Evolutionary conservation across 116 monocot genomes (phyloP).

Genomic region (Cymodocea nodosa): DNA sequence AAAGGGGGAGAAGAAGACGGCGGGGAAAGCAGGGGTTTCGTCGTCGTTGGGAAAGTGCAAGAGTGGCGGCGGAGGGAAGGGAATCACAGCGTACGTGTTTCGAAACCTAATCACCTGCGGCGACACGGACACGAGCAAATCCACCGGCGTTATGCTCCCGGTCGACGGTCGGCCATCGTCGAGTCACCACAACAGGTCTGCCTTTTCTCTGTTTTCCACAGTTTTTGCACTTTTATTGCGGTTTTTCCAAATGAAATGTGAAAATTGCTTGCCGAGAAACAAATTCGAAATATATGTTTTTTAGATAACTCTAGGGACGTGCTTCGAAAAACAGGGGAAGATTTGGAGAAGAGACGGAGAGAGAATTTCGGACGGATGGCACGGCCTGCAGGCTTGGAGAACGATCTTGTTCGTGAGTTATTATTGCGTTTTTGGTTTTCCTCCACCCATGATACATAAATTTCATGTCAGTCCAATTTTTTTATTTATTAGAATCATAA

Average conservation of each 20-base stretch:
- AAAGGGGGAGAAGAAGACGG: not conserved
- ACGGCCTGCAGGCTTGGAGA: not conserved
- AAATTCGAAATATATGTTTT: no score
- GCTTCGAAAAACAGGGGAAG: constrained; percentile 1
- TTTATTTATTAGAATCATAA: no score
- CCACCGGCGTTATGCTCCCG: not conserved
- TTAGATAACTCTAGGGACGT: no score
- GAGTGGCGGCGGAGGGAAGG: not conserved
- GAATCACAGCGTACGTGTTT: constrained; percentile 1
- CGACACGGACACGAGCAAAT: not conserved
- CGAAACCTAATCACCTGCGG: constrained; percentile 12
- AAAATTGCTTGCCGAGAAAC: no score
- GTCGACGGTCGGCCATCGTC: not conserved
- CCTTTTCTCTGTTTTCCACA: no score
- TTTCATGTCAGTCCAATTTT: no score
- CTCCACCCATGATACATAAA: no score
- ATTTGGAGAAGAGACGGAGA: not conserved
- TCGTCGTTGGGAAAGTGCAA: not conserved
- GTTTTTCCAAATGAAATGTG: not conserved
- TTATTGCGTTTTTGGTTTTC: not conserved
- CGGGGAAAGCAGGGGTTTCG: not conserved
- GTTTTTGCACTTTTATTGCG: not conserved
- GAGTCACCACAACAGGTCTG: not conserved
- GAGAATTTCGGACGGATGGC: not conserved
- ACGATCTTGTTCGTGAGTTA: constrained; percentile 19